phyloP scores from a whole-genome alignment of 2,329 filamentous ascomycete species.

The Curvularia verruculosa region DNA sequence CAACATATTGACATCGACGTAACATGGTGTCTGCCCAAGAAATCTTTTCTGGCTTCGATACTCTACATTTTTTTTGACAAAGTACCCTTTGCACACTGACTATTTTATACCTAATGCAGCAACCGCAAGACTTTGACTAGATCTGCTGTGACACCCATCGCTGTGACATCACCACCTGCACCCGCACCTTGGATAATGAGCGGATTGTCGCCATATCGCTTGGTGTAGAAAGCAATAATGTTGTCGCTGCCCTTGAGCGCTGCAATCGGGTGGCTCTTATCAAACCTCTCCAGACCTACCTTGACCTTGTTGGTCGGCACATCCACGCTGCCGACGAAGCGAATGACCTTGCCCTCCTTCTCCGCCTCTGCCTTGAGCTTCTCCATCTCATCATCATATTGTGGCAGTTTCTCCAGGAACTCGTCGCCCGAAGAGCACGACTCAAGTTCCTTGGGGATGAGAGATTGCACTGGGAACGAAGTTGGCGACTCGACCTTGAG shows the following conservation, averaged over 20 bases:
- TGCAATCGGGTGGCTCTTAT: conserved; percentile 87
- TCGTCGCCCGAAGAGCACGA: conserved; percentile 77
- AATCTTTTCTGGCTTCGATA: not conserved
- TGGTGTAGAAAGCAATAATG: conserved; percentile 98
- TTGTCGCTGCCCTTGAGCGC: conserved; percentile 97
- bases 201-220: conserved; percentile 88
- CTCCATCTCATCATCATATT: conserved; percentile 91
- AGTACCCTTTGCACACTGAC: not conserved
- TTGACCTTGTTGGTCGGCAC: conserved; percentile 80
- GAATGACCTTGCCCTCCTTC: conserved; percentile 85
- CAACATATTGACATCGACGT: not conserved
- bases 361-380: conserved; percentile 83
- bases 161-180: conserved; percentile 92
- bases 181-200: conserved; percentile 94
- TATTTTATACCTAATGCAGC: conserved; percentile 56
- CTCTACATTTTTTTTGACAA: not conserved
- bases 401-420: conserved; percentile 79
- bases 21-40: not conserved
- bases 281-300: conserved; percentile 85
- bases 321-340: conserved; percentile 94
- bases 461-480: conserved; percentile 88
- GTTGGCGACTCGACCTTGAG: conserved; percentile 82
- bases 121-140: conserved; percentile 85
- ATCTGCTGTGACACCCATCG: conserved; percentile 96
- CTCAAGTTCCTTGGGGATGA: conserved; percentile 89